Evolutionary conservation across 1,284 basidiomycete genomes (phyloP), one percentile per base, ranked within the genome.

Genomic region (Cryptococcus amylolentus): DNA sequence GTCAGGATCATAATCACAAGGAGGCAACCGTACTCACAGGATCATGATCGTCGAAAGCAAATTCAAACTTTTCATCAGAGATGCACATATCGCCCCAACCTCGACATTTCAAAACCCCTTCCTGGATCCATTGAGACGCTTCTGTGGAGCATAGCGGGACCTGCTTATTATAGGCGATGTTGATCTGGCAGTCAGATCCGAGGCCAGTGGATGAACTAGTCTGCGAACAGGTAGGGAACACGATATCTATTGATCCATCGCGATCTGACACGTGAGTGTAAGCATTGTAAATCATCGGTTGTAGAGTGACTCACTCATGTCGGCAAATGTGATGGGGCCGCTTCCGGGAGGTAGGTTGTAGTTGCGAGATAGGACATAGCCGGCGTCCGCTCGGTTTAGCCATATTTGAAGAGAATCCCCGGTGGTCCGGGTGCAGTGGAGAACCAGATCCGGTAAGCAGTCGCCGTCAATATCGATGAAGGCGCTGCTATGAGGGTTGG

Each of bases 381-480:
- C 88, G 4, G 82, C 77, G 16, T 81, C 80, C 66, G 92, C 91
- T 62, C 86, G 81, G 72, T 95, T 95, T 14, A 87, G 79, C 94
- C 94, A 98, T 55, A 98, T 88, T 73, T 98, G 92, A 73, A 88
- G 95, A 3, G 81, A 84, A 60, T 81, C 83, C 75, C 7, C 80
- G 80, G 28, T 69, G 74, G 16, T 81, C 79, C 49, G 86, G 81
- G 58, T 48, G 39, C 96, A 98, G 16, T 91, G 85, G 9, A 98
- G 81, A 70, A 98, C 95, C 4, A 98, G 78, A 68, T 98, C 95
- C 86, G 92, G 91, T 6, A 97, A 81, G 74, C 96, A 98, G 75
- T 99, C 95, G 13, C 95, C 95, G 64, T 98, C 86, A 49, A 99
- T 79, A 71, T 99, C 95, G 16, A 98, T 83, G n/a, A 92, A 88